phyloP scores from a whole-genome alignment of 73 alveolate genomes.

The Paraurostyla sp. region DNA sequence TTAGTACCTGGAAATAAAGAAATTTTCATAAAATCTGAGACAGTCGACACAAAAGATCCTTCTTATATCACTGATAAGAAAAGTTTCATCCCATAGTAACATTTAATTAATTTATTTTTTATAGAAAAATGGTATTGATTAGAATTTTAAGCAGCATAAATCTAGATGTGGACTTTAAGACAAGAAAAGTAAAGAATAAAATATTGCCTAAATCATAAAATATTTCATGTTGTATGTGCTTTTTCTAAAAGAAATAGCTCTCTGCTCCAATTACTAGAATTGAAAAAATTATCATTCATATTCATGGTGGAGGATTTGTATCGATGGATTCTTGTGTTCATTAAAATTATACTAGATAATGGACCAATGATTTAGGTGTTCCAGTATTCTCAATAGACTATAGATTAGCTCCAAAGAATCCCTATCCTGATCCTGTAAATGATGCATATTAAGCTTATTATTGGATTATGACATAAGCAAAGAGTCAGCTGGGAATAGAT shows the following conservation, averaged over 20 bases:
- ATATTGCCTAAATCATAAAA: not conserved
- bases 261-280: not conserved
- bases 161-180: constrained; percentile 32
- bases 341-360: constrained; percentile 77
- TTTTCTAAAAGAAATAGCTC: not conserved
- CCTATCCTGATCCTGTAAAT: constrained; percentile 82
- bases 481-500: constrained; percentile 77
- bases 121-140: constrained; percentile 10
- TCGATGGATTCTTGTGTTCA: constrained; percentile 82
- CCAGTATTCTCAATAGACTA: constrained; percentile 83
- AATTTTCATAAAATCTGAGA: not conserved
- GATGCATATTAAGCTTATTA: constrained; percentile 82
- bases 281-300: constrained; percentile 75
- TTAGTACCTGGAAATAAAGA: not conserved
- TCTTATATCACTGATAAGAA: constrained; percentile 10
- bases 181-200: not conserved
- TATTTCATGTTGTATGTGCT: constrained; percentile 1
- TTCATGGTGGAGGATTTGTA: constrained; percentile 94
- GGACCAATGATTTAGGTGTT: constrained; percentile 77
- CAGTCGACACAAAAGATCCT: constrained; percentile 1
- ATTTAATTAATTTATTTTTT: not conserved
- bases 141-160: constrained; percentile 37
- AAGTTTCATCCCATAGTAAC: not conserved
- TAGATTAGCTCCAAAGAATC: constrained; percentile 80
- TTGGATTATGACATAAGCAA: constrained; percentile 80